Conservation (phyloP, 2,329 filamentous ascomycete species). For the Sporothrix inflata region DNA sequence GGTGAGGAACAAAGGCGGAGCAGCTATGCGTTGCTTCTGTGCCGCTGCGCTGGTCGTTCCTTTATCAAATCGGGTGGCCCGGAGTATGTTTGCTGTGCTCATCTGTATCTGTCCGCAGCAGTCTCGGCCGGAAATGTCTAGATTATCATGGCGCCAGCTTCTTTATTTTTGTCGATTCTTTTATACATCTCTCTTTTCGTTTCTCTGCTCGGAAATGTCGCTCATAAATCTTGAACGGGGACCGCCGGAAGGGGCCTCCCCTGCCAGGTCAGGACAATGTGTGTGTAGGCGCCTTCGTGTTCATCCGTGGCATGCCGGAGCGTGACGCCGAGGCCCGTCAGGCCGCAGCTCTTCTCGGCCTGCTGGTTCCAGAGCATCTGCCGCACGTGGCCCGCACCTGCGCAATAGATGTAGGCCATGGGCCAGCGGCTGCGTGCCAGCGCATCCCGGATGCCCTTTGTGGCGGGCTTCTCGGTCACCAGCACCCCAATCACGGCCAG, state of each 20-base stretch:
- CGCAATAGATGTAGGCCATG: constrained; percentile 71
- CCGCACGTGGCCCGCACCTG: constrained; percentile 58
- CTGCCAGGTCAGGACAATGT: constrained; percentile 56
- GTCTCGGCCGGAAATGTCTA: not conserved
- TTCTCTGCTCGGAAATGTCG: not conserved
- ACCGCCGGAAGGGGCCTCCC: constrained; percentile 45
- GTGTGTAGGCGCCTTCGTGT: constrained; percentile 36
- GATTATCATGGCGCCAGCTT: constrained; percentile 19
- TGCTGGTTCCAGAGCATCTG: constrained; percentile 75
- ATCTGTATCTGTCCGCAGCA: not conserved
- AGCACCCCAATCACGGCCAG: constrained; percentile 70
- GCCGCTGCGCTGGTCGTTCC: too few species aligned
- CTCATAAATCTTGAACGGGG: not conserved
- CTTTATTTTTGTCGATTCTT: not conserved
- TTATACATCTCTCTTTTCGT: not conserved
- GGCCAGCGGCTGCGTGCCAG: constrained; percentile 69
- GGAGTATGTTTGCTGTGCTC: not conserved
- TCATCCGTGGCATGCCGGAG: constrained; percentile 46
- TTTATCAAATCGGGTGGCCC: too few species aligned
- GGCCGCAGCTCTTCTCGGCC: constrained; percentile 65
- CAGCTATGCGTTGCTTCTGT: too few species aligned
- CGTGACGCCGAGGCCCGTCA: constrained; percentile 61
- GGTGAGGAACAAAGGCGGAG: not conserved
- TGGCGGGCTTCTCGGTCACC: constrained; percentile 70
- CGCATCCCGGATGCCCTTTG: constrained; percentile 76